Percentiles rank a stretch among this genome's conserved stretches.
These are phyloP conservation scores for Arxiozyma slooffiae DNA, from an alignment of 1,139 yeast genomes.

Conservation along the genomic window DNA sequence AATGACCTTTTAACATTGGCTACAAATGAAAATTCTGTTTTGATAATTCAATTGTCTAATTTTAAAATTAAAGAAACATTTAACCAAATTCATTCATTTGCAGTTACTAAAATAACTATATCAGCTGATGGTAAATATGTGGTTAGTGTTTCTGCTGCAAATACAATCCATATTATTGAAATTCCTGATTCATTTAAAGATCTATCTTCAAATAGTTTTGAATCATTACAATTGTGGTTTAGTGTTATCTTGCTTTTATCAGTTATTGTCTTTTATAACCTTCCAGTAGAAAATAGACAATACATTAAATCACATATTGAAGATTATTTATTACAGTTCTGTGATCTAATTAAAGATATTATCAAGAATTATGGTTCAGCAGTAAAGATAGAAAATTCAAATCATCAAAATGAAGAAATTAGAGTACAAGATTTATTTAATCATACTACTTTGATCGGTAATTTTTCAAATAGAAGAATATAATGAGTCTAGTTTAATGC, in stretches of 20 bases:
- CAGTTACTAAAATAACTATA: conserved; percentile 66
- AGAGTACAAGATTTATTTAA: conserved; percentile 1
- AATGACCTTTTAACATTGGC: conserved; percentile 56
- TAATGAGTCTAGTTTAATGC: too few relatives aligned
- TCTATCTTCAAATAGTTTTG: not conserved
- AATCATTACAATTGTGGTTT: not conserved
- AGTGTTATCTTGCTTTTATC: not conserved
- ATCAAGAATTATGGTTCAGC: not conserved
- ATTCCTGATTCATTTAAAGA: conserved; percentile 22
- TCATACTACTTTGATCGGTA: too few relatives aligned
- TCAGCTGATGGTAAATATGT: conserved; percentile 59
- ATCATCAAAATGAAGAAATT: not conserved
- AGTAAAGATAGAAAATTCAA: too few relatives aligned
- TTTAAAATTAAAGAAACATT: conserved; percentile 45
- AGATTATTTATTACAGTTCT: not conserved
- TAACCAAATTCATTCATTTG: conserved; percentile 64
- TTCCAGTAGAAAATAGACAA: not conserved
- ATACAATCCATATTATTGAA: conserved; percentile 54
- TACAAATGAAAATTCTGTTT: conserved; percentile 65
- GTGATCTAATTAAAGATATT: not conserved
- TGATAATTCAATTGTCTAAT: conserved; percentile 45
- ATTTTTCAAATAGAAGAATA: too few relatives aligned
- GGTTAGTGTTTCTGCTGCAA: conserved; percentile 77
- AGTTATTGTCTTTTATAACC: not conserved
- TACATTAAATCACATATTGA: not conserved